phyloP scores from a whole-genome alignment of 192 early-diverging fungal species.

The Thamnidium elegans region DNA sequence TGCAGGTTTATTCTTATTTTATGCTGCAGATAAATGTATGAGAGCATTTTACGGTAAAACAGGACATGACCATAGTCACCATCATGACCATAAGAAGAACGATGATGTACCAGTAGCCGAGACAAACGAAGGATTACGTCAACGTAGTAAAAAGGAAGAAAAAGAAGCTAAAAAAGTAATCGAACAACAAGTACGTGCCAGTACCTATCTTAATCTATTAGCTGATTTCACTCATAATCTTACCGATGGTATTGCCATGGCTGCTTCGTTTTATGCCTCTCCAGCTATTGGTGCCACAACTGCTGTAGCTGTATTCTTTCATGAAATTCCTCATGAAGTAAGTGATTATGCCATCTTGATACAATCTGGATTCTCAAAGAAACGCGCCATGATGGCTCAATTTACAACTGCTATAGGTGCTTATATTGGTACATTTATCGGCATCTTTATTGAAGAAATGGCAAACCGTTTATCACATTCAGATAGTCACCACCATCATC shows the following conservation, averaged over 20 bases:
- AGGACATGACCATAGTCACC: slow-evolving; percentile 53
- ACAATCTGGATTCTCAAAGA: slow-evolving; percentile 72
- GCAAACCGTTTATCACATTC: slow-evolving; percentile 19
- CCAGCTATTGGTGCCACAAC: slow-evolving; percentile 79
- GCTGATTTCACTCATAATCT: slow-evolving; percentile 83
- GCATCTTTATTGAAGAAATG: slow-evolving; percentile 71
- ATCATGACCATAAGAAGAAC: slow-evolving; percentile 37
- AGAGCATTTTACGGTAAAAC: slow-evolving; percentile 58
- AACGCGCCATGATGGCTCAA: slow-evolving; percentile 70
- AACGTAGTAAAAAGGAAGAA: slow-evolving; percentile 16
- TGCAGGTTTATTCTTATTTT: slow-evolving; percentile 70
- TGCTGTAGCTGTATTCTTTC: slow-evolving; percentile 81
- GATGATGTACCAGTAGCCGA: slow-evolving; percentile 1
- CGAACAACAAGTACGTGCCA: slow-evolving; percentile 8
- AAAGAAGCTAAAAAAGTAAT: slow-evolving; percentile 11
- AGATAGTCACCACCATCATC: not conserved
- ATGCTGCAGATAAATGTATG: slow-evolving; percentile 82
- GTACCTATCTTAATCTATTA: slow-evolving; percentile 75
- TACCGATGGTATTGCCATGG: slow-evolving; percentile 81
- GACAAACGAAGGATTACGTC: not conserved
- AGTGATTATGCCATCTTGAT: slow-evolving; percentile 86
- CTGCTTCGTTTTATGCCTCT: slow-evolving; percentile 78
- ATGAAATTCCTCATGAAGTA: slow-evolving; percentile 87
- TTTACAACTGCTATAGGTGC: slow-evolving; percentile 79
- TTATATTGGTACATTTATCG: slow-evolving; percentile 73